These are phyloP conservation scores for Trametopsis cervina DNA, from an alignment of 768 basidiomycete species.

Conservation along the genomic window DNA sequence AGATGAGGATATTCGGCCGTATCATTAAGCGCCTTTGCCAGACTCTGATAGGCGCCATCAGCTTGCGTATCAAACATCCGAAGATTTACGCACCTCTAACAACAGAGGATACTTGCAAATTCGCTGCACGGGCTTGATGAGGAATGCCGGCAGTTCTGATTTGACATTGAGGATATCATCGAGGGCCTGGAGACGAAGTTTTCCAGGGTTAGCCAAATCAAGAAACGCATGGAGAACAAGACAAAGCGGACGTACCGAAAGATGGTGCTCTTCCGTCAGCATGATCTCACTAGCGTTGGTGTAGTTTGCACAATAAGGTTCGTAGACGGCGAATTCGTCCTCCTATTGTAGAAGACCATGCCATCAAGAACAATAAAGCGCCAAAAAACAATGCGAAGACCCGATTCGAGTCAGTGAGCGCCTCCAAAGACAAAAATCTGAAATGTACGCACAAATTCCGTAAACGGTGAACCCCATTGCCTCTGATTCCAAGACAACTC, in stretches of 20 bases:
- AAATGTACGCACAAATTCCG: constrained; percentile 63
- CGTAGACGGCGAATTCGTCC: constrained; percentile 92
- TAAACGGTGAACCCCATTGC: constrained; percentile 81
- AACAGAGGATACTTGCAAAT: constrained; percentile 98
- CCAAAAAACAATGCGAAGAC: constrained; percentile 36
- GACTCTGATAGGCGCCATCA: constrained; percentile 38
- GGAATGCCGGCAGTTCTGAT: constrained; percentile 90
- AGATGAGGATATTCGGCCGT: constrained; percentile 57
- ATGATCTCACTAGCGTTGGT: constrained; percentile 20
- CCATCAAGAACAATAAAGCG: constrained; percentile 21
- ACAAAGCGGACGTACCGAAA: constrained; percentile 53
- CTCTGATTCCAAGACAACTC: constrained; percentile 80
- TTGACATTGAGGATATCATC: constrained; percentile 85
- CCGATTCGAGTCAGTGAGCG: constrained; percentile 34
- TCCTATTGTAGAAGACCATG: constrained; percentile 64
- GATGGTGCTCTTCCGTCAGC: constrained; percentile 71
- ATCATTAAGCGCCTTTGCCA: constrained; percentile 64
- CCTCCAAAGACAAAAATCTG: constrained; percentile 16
- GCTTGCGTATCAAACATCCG: constrained; percentile 11
- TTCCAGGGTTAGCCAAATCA: constrained; percentile 10
- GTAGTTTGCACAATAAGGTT: constrained; percentile 87
- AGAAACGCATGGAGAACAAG: constrained; percentile 7
- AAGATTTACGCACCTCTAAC: constrained; percentile 60
- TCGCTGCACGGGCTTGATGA: constrained; percentile 98
- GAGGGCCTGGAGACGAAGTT: constrained; percentile 47